Conservation (phyloP, 768 basidiomycete species). For the Suillus brevipes region DNA sequence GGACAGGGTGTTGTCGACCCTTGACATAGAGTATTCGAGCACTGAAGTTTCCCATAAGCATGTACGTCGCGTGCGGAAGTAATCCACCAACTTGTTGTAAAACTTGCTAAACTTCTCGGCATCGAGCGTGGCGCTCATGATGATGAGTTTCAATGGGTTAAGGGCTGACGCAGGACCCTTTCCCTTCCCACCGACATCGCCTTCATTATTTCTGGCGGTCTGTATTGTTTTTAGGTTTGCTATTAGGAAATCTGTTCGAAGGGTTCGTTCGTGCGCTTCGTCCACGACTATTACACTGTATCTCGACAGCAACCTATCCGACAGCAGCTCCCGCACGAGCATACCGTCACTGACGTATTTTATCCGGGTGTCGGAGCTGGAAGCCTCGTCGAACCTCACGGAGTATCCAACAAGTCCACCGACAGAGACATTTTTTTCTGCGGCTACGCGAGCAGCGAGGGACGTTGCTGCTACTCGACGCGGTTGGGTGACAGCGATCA, state of each 20-base stretch:
- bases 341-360: conserved; percentile 99
- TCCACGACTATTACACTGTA: conserved; percentile 93
- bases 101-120: conserved; percentile 92
- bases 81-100: conserved; percentile 67
- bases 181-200: conserved; percentile 47
- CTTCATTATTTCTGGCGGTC: conserved; percentile 52
- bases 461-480: conserved; percentile 93
- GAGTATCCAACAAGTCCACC: conserved; percentile 89
- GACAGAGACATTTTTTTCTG: conserved; percentile 71
- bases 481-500: conserved; percentile 93
- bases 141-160: conserved; percentile 83
- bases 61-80: background rate
- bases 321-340: conserved; percentile 89
- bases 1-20: conserved; percentile 91
- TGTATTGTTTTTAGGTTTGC: conserved; percentile 87
- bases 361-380: conserved; percentile 71
- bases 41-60: conserved; percentile 39
- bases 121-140: conserved; percentile 98
- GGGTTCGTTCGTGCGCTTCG: conserved; percentile 95
- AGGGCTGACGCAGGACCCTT: conserved; percentile 36
- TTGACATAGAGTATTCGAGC: conserved; percentile 89
- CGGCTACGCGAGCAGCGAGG: conserved; percentile 87
- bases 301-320: conserved; percentile 69
- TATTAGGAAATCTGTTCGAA: conserved; percentile 92
- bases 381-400: conserved; percentile 91